Percentiles rank a stretch among this genome's conserved stretches.
phyloP scores from a whole-genome alignment of 345 rosid genomes.

The Clausena lansium region DNA sequence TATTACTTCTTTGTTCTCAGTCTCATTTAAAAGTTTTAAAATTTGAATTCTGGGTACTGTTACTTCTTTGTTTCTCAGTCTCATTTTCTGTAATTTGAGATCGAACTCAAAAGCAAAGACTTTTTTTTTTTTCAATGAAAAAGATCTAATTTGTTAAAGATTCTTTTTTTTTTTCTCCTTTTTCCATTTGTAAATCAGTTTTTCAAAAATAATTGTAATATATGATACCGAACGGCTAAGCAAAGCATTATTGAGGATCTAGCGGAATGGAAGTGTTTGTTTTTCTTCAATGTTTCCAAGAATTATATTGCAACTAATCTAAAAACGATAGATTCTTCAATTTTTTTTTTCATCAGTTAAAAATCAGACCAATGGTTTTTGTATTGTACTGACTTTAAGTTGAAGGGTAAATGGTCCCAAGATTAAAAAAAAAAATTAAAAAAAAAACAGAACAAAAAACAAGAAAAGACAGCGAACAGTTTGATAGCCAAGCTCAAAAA shows the following conservation, averaged over 20 bases:
- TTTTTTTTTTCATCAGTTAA: neutral
- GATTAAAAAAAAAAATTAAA: neutral
- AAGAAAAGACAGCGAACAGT: neutral
- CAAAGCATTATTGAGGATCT: neutral
- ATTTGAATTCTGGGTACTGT: neutral
- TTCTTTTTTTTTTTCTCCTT: neutral
- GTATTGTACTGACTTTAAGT: neutral
- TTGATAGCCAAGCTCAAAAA: neutral
- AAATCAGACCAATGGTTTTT: neutral
- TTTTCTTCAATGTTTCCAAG: neutral
- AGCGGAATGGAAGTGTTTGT: neutral
- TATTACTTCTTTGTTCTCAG: neutral
- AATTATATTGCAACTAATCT: neutral
- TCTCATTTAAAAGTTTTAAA: neutral
- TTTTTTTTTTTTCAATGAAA: neutral
- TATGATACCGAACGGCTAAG: neutral
- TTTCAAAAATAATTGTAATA: neutral
- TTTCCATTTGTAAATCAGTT: neutral
- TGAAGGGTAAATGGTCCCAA: conserved; percentile 14
- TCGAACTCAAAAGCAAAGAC: neutral
- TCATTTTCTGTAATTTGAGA: neutral
- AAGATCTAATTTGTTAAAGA: neutral
- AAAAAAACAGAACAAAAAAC: neutral
- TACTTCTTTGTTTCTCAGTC: neutral
- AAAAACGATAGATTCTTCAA: neutral